Conservation (phyloP, 345 rosid species). For the Rhodamnia rubescens region DNA sequence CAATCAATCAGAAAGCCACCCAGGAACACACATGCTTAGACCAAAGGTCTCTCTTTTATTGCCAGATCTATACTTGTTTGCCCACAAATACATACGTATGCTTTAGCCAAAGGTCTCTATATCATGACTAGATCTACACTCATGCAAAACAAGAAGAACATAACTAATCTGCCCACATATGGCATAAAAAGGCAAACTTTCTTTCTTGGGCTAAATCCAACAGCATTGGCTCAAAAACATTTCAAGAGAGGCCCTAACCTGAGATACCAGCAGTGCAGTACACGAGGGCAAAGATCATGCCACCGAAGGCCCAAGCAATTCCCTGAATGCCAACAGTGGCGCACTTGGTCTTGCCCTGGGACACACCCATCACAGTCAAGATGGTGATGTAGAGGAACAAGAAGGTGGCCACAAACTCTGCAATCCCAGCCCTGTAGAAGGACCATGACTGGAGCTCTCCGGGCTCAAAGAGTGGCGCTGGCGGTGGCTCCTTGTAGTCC, state of each 20-base stretch:
- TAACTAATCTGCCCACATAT: background rate
- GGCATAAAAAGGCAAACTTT: background rate
- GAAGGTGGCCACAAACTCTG: slow-evolving; percentile 21
- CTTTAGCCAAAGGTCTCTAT: background rate
- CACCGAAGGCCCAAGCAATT: slow-evolving; percentile 18
- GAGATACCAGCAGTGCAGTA: slow-evolving; percentile 20
- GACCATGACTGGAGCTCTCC: slow-evolving; percentile 16
- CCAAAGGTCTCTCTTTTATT: background rate
- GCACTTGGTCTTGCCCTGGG: slow-evolving; percentile 1
- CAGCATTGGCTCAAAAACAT: background rate
- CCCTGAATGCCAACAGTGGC: slow-evolving; percentile 10
- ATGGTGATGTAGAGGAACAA: slow-evolving; percentile 16
- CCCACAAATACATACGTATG: background rate
- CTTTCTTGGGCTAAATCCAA: background rate
- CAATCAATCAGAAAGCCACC: background rate
- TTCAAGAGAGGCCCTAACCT: background rate
- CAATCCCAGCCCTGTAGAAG: slow-evolving; percentile 19
- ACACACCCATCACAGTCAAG: slow-evolving; percentile 21
- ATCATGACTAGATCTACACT: background rate
- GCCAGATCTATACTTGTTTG: background rate
- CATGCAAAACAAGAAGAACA: background rate
- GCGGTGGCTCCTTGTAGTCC: slow-evolving; percentile 17
- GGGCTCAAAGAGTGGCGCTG: slow-evolving; percentile 18
- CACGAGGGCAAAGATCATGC: slow-evolving; percentile 18
- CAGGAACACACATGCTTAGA: background rate